Base-by-base conservation (phyloP, 2,329 filamentous ascomycete genomes). In the Hymenoscyphus occultus region DNA sequence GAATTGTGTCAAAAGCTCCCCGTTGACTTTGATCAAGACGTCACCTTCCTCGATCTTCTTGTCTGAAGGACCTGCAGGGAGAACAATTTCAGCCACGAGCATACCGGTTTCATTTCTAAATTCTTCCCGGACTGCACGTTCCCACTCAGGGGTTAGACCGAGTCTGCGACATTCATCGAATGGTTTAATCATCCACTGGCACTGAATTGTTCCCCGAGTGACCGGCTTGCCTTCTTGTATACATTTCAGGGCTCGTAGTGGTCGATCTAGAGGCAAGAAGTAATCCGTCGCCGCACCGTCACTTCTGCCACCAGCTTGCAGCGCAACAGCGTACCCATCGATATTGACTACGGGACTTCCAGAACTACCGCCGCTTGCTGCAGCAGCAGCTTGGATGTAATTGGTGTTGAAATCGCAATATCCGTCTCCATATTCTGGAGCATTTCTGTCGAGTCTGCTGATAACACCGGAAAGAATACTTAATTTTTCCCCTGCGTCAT, bases 391-490 rank as follows among this genome's bases (percentile, higher is more conserved):
- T 80, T 99, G 95, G 73, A 98, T 98, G 82, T 99, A 99, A 77
- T 96, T 89, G 60, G 86, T 89, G 77, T 90, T 99, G 85, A 99
- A 99, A 76, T 99, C 95, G 77, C 93, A 95, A 78, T 99, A 99
- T 35, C 95, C 95, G 69, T 98, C 95, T 64, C 94, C 94, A 72
- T 99, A 98, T 74, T 99, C 95, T 16, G 95, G 95, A 1, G 96
- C 96, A 78, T 99, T 99, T 71, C 95, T 87, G 74, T 99, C 95
- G 66, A 99, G 82, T 73, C 95, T 89, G 79, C 93, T 97, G 77
- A 99, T 99, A 64, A 99, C 94, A 73, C 95, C 95, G 5, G 95
- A 98, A 65, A 99, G 81, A 72, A 99, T 99, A 82, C 93, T 97
- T 71, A 99, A 87, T 80, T 99, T 99, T 78, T 99, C 95, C 70